Evolutionary conservation across 2,329 filamentous ascomycete species (phyloP), one percentile per base, ranked within the genome.

Genomic region (Alternaria burnsii): DNA sequence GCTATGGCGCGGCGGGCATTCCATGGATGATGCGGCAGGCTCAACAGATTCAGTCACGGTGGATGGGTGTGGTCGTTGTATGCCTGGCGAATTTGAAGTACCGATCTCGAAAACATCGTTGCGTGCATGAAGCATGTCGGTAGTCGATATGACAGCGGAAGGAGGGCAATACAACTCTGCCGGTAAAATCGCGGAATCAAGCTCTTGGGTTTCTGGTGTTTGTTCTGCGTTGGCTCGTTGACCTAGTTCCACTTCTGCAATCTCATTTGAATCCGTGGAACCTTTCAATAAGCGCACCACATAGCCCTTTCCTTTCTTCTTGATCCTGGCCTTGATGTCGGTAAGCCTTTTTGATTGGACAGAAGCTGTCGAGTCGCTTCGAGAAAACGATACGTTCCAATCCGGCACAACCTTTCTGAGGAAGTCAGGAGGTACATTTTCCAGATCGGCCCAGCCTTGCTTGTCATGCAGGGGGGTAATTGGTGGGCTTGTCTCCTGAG

Each of bases 231-330:
- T 34, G 11, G 32, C 4, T 11, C 58, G 55, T 22, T 66, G 59
- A 5, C 68, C 71, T 30, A 75, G 38, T 20, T 74, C 68, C 1
- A 75, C 70, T 46, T 75, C 73, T 3, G 69, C 71, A 38, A 75
- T 68, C 41, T 75, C 70, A 44, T 70, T 64, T 3, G 58, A 56
- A 11, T 74, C 71, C 3, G 66, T 30, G 4, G 72, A 71, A 3
- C 71, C 70, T 40, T 75, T 75, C 20, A 75, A 53, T 4, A 76
- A 61, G 18, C 74, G 58, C 16, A 76, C 69, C 5, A 76, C 71
- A 42, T 76, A 75, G 0, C 74, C 74, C 30, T 70, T 74, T n/a
- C 71, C 72, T 41, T 69, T 76, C 62, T 73, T 75, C 63, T 75
- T 75, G 38, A 76, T 73, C 4, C 67, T 65, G 2, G 74, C 74